Percentiles rank a stretch among this genome's conserved stretches.
These are phyloP conservation scores for Ettlia oleoabundans DNA, from an alignment of 139 green algal genomes.

Conservation along the genomic window DNA sequence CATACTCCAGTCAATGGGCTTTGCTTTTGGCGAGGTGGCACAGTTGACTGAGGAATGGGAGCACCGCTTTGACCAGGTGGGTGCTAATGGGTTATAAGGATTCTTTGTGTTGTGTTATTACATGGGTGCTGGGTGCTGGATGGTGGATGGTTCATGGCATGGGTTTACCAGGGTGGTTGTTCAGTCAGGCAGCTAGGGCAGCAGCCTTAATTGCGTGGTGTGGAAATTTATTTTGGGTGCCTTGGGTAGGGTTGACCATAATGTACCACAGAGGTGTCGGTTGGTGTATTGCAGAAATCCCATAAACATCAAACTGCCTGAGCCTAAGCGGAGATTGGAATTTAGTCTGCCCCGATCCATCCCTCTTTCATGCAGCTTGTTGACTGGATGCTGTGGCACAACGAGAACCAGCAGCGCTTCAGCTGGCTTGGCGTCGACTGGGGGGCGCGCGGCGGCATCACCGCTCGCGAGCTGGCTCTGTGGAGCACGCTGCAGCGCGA, in stretches of 20 bases:
- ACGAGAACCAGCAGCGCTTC: slow-evolving; percentile 42
- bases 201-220: too few species aligned
- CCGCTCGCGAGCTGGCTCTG: slow-evolving; percentile 50
- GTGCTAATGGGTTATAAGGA: neutral
- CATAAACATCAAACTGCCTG: too few species aligned
- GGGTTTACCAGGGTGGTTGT: too few species aligned
- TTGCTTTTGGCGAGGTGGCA: slow-evolving; percentile 69
- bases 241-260: too few species aligned
- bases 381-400: slow-evolving; percentile 65
- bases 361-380: slow-evolving; percentile 31
- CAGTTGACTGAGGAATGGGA: slow-evolving; percentile 72
- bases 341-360: neutral
- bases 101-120: too few species aligned
- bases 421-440: slow-evolving; percentile 58
- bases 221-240: too few species aligned
- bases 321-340: too few species aligned
- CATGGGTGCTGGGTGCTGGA: too few species aligned
- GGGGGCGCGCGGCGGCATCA: slow-evolving; percentile 51
- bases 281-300: too few species aligned
- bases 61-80: slow-evolving; percentile 64
- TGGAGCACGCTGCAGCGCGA: slow-evolving; percentile 68
- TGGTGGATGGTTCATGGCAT: neutral
- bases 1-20: slow-evolving; percentile 61
- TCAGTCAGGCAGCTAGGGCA: too few species aligned
- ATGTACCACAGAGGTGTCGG: too few species aligned